Conservation (phyloP, 331 rosid genomes). For the Prunus yedoensis region DNA sequence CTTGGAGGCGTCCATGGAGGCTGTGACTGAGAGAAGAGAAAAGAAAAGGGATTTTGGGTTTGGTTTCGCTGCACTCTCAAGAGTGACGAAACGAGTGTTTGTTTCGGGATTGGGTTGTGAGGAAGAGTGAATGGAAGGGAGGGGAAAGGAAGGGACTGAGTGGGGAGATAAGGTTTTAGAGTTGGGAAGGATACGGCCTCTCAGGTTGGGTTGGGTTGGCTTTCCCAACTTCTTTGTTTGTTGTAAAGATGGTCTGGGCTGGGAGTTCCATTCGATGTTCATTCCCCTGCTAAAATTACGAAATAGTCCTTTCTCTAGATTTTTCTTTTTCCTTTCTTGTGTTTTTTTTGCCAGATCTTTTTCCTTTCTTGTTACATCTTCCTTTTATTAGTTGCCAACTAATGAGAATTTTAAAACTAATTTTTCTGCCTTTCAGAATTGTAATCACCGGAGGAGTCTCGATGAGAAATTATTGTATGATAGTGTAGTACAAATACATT, state of each 20-base stretch:
- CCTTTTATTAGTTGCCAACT: too few relatives aligned
- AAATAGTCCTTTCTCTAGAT: not conserved
- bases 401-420: too few relatives aligned
- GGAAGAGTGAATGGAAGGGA: too few relatives aligned
- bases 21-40: not conserved
- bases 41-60: not conserved
- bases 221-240: not conserved
- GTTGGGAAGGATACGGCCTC: not conserved
- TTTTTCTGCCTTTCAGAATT: too few relatives aligned
- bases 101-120: constrained; percentile 5
- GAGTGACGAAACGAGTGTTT: not conserved
- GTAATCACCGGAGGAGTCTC: too few relatives aligned
- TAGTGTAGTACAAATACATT: too few relatives aligned
- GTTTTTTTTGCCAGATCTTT: too few relatives aligned
- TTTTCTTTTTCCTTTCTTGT: too few relatives aligned
- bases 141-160: not conserved
- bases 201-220: not conserved
- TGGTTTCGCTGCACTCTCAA: not conserved
- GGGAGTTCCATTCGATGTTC: constrained; percentile 11
- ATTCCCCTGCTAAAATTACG: not conserved
- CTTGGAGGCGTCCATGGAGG: constrained; percentile 44
- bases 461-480: too few relatives aligned
- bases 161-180: constrained; percentile 54
- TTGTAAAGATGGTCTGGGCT: not conserved
- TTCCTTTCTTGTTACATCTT: too few relatives aligned